phyloP scores from a whole-genome alignment of 2,329 filamentous ascomycete species.

The Nothophaeocryptopus gaeumannii region DNA sequence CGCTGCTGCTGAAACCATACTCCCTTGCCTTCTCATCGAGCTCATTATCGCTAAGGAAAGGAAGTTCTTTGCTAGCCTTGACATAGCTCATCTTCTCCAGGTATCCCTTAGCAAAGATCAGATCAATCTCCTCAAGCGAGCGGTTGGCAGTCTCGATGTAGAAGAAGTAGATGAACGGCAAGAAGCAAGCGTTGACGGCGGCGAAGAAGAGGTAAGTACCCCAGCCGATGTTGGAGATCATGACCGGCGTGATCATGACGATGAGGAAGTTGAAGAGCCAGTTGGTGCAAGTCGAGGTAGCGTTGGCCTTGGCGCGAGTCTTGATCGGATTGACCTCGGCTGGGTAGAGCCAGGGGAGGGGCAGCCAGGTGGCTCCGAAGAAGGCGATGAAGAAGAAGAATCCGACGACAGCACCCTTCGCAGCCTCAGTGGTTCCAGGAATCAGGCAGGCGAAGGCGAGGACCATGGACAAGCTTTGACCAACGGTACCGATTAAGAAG shows the following conservation, averaged over 20 bases:
- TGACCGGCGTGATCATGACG: constrained; percentile 23
- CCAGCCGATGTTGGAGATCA: constrained; percentile 30
- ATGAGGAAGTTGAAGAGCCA: constrained; percentile 48
- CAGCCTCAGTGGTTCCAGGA: constrained; percentile 27
- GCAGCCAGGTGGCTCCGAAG: constrained; percentile 55
- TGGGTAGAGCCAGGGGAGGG: constrained; percentile 26
- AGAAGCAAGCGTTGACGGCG: constrained; percentile 17
- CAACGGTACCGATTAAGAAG: constrained; percentile 43
- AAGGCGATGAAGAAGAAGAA: constrained; percentile 67
- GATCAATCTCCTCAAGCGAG: constrained; percentile 36
- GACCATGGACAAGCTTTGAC: constrained; percentile 58
- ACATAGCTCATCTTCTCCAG: constrained; percentile 35
- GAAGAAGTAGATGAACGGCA: constrained; percentile 33
- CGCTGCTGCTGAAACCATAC: constrained; percentile 33
- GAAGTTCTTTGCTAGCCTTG: constrained; percentile 35
- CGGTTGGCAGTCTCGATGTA: constrained; percentile 34
- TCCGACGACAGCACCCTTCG: constrained; percentile 51
- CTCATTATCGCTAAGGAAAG: constrained; percentile 32
- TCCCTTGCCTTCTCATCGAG: constrained; percentile 29
- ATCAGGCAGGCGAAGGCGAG: constrained; percentile 43
- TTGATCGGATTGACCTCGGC: constrained; percentile 46
- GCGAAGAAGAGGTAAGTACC: constrained; percentile 38
- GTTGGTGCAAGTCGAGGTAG: constrained; percentile 34
- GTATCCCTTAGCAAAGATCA: constrained; percentile 32
- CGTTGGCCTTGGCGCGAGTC: constrained; percentile 56